phyloP scores from a whole-genome alignment of 179 eudicot genomes.

The Camellia oleifera region DNA sequence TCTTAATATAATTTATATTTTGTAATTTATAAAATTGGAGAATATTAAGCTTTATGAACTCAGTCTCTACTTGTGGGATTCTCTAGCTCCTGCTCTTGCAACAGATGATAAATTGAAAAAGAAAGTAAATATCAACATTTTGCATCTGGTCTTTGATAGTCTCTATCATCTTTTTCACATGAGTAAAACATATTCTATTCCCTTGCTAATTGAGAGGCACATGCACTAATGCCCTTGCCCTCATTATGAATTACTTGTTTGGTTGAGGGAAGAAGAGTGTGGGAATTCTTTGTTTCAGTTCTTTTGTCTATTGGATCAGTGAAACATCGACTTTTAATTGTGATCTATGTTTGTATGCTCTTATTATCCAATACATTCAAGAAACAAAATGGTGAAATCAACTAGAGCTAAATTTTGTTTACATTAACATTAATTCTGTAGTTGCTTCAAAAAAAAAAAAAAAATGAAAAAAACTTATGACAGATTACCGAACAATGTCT shows the following conservation, averaged over 20 bases:
- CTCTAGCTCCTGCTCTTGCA: constrained; percentile 13
- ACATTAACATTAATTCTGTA: background rate
- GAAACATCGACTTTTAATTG: too few species aligned
- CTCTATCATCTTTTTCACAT: constrained; percentile 7
- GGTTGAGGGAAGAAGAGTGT: too few species aligned
- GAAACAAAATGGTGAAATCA: background rate
- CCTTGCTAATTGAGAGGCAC: constrained; percentile 8
- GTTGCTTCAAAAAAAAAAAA: too few species aligned
- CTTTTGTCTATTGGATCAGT: too few species aligned
- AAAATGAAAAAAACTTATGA: background rate
- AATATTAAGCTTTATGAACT: constrained; percentile 3
- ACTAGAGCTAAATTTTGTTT: background rate
- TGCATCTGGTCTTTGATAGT: constrained; percentile 5
- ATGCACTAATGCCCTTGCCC: background rate
- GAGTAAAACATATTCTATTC: constrained; percentile 14
- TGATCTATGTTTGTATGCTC: background rate
- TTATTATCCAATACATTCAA: too few species aligned
- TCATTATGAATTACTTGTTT: too few species aligned
- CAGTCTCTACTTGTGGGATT: constrained; percentile 8
- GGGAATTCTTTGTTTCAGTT: too few species aligned
- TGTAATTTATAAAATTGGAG: background rate
- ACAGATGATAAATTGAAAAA: constrained; percentile 9
- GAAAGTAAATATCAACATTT: constrained; percentile 6
- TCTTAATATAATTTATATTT: too few species aligned
- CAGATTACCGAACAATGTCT: background rate